phyloP scores from a whole-genome alignment of 345 rosid genomes.

The Gossypium thurberi region DNA sequence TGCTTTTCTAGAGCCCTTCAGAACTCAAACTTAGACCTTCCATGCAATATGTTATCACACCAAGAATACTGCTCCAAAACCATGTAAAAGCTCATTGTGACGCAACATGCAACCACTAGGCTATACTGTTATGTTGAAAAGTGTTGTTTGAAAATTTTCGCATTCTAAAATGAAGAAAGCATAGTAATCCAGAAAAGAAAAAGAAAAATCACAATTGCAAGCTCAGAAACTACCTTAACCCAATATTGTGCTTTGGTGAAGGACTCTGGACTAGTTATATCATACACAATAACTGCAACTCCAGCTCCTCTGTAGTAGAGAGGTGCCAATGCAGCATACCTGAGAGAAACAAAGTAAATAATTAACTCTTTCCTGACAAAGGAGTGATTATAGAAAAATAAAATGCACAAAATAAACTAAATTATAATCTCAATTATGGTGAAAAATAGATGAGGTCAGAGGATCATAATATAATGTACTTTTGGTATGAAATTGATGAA shows the following conservation, averaged over 20 bases:
- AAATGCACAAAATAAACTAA: neutral
- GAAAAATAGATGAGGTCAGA: neutral
- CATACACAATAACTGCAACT: constrained; percentile 90
- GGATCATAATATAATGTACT: constrained; percentile 5
- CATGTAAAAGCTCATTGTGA: neutral
- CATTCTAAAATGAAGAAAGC: neutral
- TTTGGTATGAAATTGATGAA: constrained; percentile 11
- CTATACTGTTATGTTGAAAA: neutral
- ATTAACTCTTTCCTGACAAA: constrained; percentile 1
- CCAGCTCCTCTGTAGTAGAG: constrained; percentile 96
- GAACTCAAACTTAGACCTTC: constrained; percentile 5
- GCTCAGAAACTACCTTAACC: constrained; percentile 68
- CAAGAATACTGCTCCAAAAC: neutral
- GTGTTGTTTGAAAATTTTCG: neutral
- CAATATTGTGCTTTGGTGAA: constrained; percentile 91
- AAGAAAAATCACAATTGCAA: neutral
- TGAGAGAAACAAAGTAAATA: constrained; percentile 18
- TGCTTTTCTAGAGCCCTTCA: neutral
- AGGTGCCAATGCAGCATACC: constrained; percentile 99
- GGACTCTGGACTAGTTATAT: constrained; percentile 90
- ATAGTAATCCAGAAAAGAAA: neutral
- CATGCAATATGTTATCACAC: neutral
- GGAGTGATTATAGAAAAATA: neutral
- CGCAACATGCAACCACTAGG: neutral
- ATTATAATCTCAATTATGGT: neutral